Evolutionary conservation across 139 green algal species (phyloP), one percentile per base, ranked within the genome.

Genomic region (Tetraselmis chui): DNA sequence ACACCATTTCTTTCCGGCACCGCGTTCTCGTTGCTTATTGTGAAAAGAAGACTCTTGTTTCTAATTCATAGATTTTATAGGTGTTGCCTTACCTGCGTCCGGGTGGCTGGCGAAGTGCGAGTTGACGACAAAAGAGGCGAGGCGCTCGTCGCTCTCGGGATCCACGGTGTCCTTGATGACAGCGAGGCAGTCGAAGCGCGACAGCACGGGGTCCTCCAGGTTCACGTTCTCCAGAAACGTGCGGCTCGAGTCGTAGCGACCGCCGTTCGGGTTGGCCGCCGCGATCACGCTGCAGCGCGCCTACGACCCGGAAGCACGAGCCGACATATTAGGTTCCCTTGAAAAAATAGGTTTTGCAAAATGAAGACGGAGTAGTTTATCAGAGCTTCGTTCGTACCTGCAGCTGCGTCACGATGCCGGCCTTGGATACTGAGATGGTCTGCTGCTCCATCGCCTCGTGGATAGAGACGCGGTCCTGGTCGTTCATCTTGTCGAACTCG

Each of bases 401-500:
- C 79, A 97, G 90, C 31, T 85, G 87, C 11, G 93, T 97, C 1
- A 97, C 93, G 78, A 99, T 99, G 87, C 97, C 97, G 11, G 97
- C 97, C 89, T 99, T 99, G 88, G 89, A 96, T 89, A 99, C 98
- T 85, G 91, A 97, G 89, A 99, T 99, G 89, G 85, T 95, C 92
- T 99, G 97, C 93, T 99, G 97, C 92, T 99, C 97, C 97, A 99
- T 99, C 30, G 97, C 97, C 91, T 97, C 91, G 83, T 91, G 86
- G 78, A 91, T 94, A 30, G 84, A 92, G 78, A 93, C 87, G 28
- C 58, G 74, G 77, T 91, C 94, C 85, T 99, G 95, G 84, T 99
- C 97, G 84, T 99, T 99, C 97, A 99, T 99, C 91, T 99, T 99
- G 92, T 99, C 97, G 87, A 99, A 99, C 94, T 99, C 97, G 85